phyloP scores from a whole-genome alignment of 148 eudicot genomes.

The Nepenthes mirabilis region DNA sequence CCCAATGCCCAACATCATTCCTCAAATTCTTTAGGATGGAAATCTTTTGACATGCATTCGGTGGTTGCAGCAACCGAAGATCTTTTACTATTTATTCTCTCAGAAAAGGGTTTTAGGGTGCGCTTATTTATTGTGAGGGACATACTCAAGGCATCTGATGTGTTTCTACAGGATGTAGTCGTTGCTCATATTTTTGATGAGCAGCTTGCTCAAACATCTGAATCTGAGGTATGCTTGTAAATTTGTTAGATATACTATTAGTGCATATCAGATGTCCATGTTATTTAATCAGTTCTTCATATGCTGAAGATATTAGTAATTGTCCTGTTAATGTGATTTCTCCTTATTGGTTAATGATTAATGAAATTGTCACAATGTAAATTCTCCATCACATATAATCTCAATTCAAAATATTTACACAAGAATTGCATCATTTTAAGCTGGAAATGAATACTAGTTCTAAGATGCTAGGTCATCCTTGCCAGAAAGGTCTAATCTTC shows the following conservation, averaged over 20 bases:
- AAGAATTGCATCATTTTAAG: too few species aligned
- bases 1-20: constrained; percentile 21
- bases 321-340: background rate
- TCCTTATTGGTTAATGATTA: too few species aligned
- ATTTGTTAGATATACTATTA: background rate
- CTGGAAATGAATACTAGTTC: too few species aligned
- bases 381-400: too few species aligned
- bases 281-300: background rate
- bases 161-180: constrained; percentile 50
- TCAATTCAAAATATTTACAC: too few species aligned
- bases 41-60: constrained; percentile 64
- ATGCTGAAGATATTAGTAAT: background rate
- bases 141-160: constrained; percentile 64
- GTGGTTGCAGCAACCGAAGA: constrained; percentile 95
- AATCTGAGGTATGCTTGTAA: constrained; percentile 42
- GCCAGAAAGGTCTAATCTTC: too few species aligned
- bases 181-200: constrained; percentile 21
- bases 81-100: constrained; percentile 63
- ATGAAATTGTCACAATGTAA: too few species aligned
- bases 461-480: too few species aligned
- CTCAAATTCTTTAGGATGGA: constrained; percentile 55
- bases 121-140: constrained; percentile 71
- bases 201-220: constrained; percentile 12
- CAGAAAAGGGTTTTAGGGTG: constrained; percentile 74
- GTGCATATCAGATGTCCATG: background rate